Base-by-base conservation (phyloP, 2,329 filamentous ascomycete species). In the Fusarium proliferatum region DNA sequence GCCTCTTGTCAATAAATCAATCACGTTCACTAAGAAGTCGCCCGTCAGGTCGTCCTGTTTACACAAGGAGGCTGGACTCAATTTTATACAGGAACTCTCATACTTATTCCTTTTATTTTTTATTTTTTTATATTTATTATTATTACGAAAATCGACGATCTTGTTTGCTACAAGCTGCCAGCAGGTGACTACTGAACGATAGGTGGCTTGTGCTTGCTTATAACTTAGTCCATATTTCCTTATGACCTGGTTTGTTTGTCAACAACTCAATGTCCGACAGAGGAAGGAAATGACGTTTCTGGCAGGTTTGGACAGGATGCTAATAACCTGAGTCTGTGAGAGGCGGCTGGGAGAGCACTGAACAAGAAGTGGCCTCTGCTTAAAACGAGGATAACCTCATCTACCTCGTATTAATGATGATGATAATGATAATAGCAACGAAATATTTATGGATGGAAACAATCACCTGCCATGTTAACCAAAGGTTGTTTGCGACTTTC, bases 211-310 rank as follows among this genome's bases (percentile, higher is more conserved):
- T 51, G 21, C 21, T 43, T 33, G 43, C 70, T 51, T 28, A 28
- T 28, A 28, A 28, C 6, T 7, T 42, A 41, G 48, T 49, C 19
- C 36, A 73, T 48, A 73, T 48, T n/a, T 26, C 56, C 39, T 15
- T 11, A 39, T 49, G 46, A 56, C 38, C 30, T 34, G 13, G 48
- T 63, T 36, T 63, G 42, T 59, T 71, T 63, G 56, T 46, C 53
- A 42, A 43, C 49, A 13, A 46, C 43, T 46, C 28, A 46, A 60
- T 26, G 30, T 36, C 43, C 15, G 39, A 28, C 34, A 52, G 33
- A 39, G 48, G 28, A 43, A 51, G 58, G 41, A 43, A 45, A 73
- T 71, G 43, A 63, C 61, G 34, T 71, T 48, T 63, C 52, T 61
- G 60, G 45, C 26, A 58, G n/a, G 30, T 57, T 59, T 51, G 45